These are phyloP conservation scores for Phytophthora palmivora DNA, from an alignment of 352 stramenopile genomes.

Conservation along the genomic window DNA sequence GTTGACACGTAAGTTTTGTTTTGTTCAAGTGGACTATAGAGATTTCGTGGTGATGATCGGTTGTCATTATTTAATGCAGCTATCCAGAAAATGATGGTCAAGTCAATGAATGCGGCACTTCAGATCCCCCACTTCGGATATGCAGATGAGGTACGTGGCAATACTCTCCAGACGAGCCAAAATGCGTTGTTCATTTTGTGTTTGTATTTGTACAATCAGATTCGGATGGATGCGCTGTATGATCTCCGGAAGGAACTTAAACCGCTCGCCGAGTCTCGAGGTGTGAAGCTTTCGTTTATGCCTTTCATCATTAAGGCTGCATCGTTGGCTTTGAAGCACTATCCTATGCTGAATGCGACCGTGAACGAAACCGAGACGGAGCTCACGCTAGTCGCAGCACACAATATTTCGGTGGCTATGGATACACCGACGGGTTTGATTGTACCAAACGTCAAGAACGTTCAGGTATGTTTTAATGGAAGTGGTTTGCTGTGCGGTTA, in stretches of 20 bases:
- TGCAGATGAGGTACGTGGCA: conserved; percentile 90
- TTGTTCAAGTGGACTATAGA: background rate
- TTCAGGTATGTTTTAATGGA: conserved; percentile 62
- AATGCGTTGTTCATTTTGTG: background rate
- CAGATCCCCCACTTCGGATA: conserved; percentile 98
- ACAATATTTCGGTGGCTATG: conserved; percentile 99
- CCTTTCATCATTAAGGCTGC: conserved; percentile 97
- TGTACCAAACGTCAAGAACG: conserved; percentile 96
- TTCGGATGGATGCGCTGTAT: conserved; percentile 93
- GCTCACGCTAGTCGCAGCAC: conserved; percentile 90
- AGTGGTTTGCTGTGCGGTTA: background rate
- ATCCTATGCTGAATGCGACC: conserved; percentile 94
- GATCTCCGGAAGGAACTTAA: conserved; percentile 91
- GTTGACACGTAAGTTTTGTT: conserved; percentile 68
- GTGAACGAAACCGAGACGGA: conserved; percentile 87
- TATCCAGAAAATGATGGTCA: conserved; percentile 98
- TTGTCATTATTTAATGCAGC: conserved; percentile 51
- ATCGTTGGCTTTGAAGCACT: conserved; percentile 94
- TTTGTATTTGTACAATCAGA: conserved; percentile 29
- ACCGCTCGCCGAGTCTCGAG: conserved; percentile 71
- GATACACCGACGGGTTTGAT: conserved; percentile 96
- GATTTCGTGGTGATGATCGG: conserved; percentile 11
- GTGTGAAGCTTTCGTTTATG: conserved; percentile 95
- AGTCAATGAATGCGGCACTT: conserved; percentile 96
- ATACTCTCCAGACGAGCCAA: background rate